A percentile compares a stretch with the other conserved stretches of the same genome.
phyloP scores from a whole-genome alignment of 306 rosid genomes.

The Phaseolus lunatus region DNA sequence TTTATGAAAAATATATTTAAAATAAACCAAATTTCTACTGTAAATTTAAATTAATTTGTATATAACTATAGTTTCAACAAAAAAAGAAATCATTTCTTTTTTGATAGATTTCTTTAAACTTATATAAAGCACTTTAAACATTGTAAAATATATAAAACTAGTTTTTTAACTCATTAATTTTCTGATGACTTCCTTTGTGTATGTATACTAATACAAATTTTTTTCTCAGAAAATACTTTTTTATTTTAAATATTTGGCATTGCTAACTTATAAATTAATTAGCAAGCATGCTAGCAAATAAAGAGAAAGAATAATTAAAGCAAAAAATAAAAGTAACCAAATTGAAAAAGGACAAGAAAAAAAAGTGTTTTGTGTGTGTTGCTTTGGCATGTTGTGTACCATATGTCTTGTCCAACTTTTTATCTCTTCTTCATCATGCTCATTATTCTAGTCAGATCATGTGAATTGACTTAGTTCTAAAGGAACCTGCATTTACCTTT shows the following conservation, averaged over 20 bases:
- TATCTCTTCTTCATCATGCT: conserved; percentile 13
- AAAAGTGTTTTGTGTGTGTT: neutral
- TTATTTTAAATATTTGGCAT: neutral
- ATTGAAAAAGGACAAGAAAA: neutral
- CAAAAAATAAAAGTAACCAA: neutral
- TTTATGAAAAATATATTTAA: no score
- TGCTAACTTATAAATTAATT: neutral
- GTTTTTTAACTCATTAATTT: no score
- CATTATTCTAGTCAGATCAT: conserved; percentile 25
- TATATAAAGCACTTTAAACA: no score
- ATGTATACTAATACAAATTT: no score
- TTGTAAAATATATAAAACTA: no score
- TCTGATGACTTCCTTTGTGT: no score
- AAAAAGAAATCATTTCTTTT: no score
- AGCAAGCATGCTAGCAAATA: neutral
- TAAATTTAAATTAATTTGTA: no score
- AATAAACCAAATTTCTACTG: no score
- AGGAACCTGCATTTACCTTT: conserved; percentile 4
- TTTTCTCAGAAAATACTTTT: no score
- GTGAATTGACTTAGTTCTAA: conserved; percentile 21
- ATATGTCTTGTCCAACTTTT: conserved; percentile 31
- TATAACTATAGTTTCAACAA: no score
- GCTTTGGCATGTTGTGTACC: conserved; percentile 36
- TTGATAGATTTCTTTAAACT: no score
- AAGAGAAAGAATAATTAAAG: conserved; percentile 11